Base-by-base conservation (phyloP, 2,329 filamentous ascomycete genomes). In the Ascochyta lentis region DNA sequence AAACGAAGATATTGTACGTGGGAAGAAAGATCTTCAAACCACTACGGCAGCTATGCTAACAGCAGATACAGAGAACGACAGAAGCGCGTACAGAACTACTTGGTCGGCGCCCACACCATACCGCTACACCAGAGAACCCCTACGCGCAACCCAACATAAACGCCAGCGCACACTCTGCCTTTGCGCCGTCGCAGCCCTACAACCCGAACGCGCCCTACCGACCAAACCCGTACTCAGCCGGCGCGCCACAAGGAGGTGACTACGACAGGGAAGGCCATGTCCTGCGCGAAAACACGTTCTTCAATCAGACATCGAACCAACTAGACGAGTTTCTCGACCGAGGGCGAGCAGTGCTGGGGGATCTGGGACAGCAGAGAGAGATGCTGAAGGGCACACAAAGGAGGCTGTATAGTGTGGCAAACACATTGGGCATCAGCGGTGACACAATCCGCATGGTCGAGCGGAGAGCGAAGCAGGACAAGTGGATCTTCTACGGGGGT, bases 391-490 rank as follows among this genome's bases (percentile, higher is more conserved):
- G 89, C 47, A 98, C 95, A 22, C 95, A 99, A 78, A 89, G 89
- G 75, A 87, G 88, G 73, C 81, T 99, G 45, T 98, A 98, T 73
- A 94, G 86, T 66, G 92, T 97, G 19, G 95, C 91, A 6, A 98
- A 96, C 72, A 98, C 95, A 22, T 79, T 99, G 43, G 95, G 95
- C 0, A 85, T 99, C 56, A 96, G 90, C 70, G 93, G 94, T 19
- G 94, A 98, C 74, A 99, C 95, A 2, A 99, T 99, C 63, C 87
- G 95, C 42, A 98, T 95, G 92, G 89, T 99, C 38, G 94, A 98
- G 78, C 80, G 95, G 65, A 83, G 95, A 60, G 92, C 95, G 46
- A 90, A 87, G 75, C 90, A 98, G 80, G 95, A 99, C 75, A 98
- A 97, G 78, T 98, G 93, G 92, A 96, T 99, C 33, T 99, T 99